Percentiles rank a stretch among this genome's conserved stretches.
These are phyloP conservation scores for Akebia trifoliata DNA, from an alignment of 164 flowering plant genomes.

Conservation along the genomic window DNA sequence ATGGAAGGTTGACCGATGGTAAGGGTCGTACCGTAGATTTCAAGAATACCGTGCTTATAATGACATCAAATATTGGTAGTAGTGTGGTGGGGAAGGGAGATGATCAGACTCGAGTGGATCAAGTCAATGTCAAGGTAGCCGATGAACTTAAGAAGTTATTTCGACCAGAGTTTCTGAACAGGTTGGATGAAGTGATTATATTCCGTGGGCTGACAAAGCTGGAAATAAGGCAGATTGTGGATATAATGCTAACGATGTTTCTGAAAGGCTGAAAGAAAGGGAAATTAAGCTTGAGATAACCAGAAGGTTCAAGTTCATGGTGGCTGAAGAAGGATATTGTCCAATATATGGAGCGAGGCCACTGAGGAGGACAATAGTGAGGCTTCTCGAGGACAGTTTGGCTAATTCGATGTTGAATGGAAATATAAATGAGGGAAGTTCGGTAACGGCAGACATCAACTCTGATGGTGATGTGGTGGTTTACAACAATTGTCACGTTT, in stretches of 20 bases:
- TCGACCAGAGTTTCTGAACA: conserved; percentile 40
- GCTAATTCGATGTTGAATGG: conserved; percentile 38
- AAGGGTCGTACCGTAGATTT: conserved; percentile 25
- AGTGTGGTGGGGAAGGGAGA: conserved; percentile 24
- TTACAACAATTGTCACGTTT: background rate
- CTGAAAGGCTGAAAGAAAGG: conserved; percentile 31
- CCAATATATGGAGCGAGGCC: conserved; percentile 49
- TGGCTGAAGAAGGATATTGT: conserved; percentile 37
- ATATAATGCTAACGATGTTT: conserved; percentile 38
- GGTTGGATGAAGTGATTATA: conserved; percentile 40
- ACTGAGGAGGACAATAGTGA: conserved; percentile 35
- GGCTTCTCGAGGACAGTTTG: conserved; percentile 40
- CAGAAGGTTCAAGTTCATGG: conserved; percentile 27
- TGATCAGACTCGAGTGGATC: conserved; percentile 11
- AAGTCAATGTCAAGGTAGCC: conserved; percentile 22
- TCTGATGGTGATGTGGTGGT: conserved; percentile 26
- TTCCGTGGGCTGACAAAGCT: conserved; percentile 33
- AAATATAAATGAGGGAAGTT: conserved; percentile 42
- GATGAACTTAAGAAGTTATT: conserved; percentile 33
- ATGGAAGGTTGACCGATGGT: conserved; percentile 24
- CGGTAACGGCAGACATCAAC: conserved; percentile 33
- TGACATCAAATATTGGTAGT: conserved; percentile 27
- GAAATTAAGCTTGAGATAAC: conserved; percentile 34
- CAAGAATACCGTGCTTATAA: conserved; percentile 20
- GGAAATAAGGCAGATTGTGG: conserved; percentile 32